Percentiles rank a stretch among this genome's conserved stretches.
Evolutionary conservation across 768 basidiomycete genomes (phyloP).

Genomic region (Polyporus arcularius): DNA sequence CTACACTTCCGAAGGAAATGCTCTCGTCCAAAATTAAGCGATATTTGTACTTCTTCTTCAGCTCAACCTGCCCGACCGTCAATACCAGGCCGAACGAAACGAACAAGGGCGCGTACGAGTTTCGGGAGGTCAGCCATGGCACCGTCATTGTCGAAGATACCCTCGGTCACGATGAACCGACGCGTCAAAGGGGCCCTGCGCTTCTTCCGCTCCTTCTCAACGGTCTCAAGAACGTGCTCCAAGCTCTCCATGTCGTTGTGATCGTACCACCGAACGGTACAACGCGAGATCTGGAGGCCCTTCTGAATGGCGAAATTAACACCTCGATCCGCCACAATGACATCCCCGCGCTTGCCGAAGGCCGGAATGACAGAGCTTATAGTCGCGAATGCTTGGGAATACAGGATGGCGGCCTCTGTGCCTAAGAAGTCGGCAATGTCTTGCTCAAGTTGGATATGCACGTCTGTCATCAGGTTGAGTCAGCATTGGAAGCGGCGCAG

Average conservation of each 20-base stretch:
- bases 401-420: constrained; percentile 86
- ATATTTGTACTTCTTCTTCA: constrained; percentile 96
- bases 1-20: constrained; percentile 91
- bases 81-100: not conserved
- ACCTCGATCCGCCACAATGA: constrained; percentile 98
- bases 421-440: constrained; percentile 91
- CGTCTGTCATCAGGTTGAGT: constrained; percentile 52
- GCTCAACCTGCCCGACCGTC: constrained; percentile 64
- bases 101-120: constrained; percentile 55
- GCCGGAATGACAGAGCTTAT: constrained; percentile 94
- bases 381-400: constrained; percentile 91
- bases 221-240: constrained; percentile 79
- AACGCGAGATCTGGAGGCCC: constrained; percentile 91
- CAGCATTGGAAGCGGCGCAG: not conserved
- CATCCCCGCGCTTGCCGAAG: constrained; percentile 95
- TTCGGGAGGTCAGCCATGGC: constrained; percentile 90
- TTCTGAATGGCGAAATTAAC: constrained; percentile 95
- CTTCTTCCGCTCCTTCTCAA: constrained; percentile 90
- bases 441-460: constrained; percentile 86
- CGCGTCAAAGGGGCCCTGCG: constrained; percentile 80
- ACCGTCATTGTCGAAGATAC: constrained; percentile 95
- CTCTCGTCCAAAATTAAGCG: constrained; percentile 93
- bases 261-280: constrained; percentile 92
- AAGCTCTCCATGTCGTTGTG: constrained; percentile 93
- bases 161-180: constrained; percentile 95